Base-by-base conservation (phyloP, 2,329 filamentous ascomycete species). In the Diaporthe batatas region DNA sequence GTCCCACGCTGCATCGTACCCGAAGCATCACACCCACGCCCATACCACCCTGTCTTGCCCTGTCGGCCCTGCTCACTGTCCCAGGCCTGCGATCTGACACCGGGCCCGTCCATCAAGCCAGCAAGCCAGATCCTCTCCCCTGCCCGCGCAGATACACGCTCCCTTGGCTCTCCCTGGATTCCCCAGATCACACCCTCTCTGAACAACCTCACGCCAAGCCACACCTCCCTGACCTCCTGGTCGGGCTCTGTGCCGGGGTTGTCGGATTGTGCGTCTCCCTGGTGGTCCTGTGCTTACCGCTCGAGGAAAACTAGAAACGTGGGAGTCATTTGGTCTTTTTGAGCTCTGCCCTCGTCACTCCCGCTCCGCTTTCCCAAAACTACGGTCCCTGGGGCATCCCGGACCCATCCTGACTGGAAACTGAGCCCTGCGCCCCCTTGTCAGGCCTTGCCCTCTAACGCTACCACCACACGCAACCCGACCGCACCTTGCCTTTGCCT, bases 351-450 rank as follows among this genome's bases (percentile, higher is more conserved):
- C 68, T 58, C 44, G 47, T 54, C 67, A 8, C 12, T 59, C 47
- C 44, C 68, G 73, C 67, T 73, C 53, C 59, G 53, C 71, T 71
- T 73, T 62, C 68, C 68, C 73, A 68, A 74, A 74, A 71, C 71
- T 73, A 70, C 71, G 25, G 47, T 68, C 23, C 68, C 68, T 70
- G 68, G 68, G 68, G 47, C 71, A 71, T 73, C 69, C 69, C 69
- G 62, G 62, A n/a, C 62, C 34, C 69, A 71, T 71, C 71, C 67
- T 72, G 64, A 65, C 71, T 74, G 67, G 73, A 74, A 74, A 73
- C 73, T 68, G 71, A 71, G 73, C 71, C 68, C 73, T 71, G 71
- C 55, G 62, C 49, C 65, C 64, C 72, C 65, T 69, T 59, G 64
- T 72, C 70, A 55, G 36, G 57, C 54, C 57, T 58, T 68, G 53